phyloP scores from a whole-genome alignment of 169 alveolate genomes.

The Plasmodium vivax region DNA sequence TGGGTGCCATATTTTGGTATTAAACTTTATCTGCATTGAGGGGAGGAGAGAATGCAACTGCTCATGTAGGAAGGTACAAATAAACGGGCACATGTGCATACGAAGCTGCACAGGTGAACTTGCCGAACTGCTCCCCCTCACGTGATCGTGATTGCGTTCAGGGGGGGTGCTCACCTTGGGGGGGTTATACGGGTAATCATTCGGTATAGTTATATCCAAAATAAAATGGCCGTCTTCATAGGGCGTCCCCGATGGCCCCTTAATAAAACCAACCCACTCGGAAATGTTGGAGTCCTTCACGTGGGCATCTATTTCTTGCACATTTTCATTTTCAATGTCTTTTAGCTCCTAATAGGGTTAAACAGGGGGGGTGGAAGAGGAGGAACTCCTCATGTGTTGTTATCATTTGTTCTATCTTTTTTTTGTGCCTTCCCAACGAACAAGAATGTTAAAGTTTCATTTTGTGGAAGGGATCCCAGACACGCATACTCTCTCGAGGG shows the following conservation, averaged over 20 bases:
- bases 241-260: slow-evolving; percentile 95
- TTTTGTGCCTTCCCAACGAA: not conserved
- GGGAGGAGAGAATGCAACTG: not conserved
- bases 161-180: slow-evolving; percentile 77
- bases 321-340: slow-evolving; percentile 81
- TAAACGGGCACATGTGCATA: not conserved
- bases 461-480: not conserved
- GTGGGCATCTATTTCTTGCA: slow-evolving; percentile 84
- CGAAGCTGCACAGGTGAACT: not conserved
- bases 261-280: slow-evolving; percentile 92
- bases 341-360: slow-evolving; percentile 76
- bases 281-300: slow-evolving; percentile 87
- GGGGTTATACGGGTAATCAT: slow-evolving; percentile 94
- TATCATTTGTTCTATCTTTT: not conserved
- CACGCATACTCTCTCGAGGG: not conserved
- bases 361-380: not conserved
- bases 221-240: slow-evolving; percentile 94
- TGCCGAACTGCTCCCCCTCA: not conserved
- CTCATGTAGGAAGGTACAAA: not conserved
- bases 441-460: not conserved
- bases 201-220: slow-evolving; percentile 93
- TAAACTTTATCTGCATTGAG: slow-evolving; percentile 91
- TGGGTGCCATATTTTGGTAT: slow-evolving; percentile 98
- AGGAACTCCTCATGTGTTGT: not conserved
- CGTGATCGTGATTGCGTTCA: not conserved